phyloP scores from a whole-genome alignment of 129 eudicot genomes.

The Oenanthe sinensis region DNA sequence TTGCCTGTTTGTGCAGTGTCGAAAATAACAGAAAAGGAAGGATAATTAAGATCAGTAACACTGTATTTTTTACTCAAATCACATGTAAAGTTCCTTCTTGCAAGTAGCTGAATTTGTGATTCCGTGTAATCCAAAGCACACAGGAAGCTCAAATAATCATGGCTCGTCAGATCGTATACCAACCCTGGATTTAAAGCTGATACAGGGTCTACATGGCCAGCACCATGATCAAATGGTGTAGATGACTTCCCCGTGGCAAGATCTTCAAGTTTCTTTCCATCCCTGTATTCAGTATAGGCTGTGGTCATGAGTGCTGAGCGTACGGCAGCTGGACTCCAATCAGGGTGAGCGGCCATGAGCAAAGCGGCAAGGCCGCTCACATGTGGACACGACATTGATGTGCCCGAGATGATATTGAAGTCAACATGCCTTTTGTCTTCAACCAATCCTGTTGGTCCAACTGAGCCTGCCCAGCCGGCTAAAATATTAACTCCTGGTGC shows the following conservation, averaged over 20 bases:
- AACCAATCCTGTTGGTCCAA: slow-evolving; percentile 77
- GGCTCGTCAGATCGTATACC: slow-evolving; percentile 57
- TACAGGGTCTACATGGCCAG: slow-evolving; percentile 95
- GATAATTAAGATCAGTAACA: slow-evolving; percentile 64
- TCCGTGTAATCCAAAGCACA: slow-evolving; percentile 86
- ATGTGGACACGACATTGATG: slow-evolving; percentile 98
- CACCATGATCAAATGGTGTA: slow-evolving; percentile 87
- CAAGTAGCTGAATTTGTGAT: slow-evolving; percentile 46
- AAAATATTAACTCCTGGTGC: slow-evolving; percentile 96
- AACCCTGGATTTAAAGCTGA: slow-evolving; percentile 88
- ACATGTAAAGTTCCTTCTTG: slow-evolving; percentile 62
- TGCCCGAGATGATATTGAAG: slow-evolving; percentile 86
- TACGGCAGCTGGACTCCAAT: slow-evolving; percentile 91
- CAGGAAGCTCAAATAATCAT: slow-evolving; percentile 63
- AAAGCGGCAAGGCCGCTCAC: slow-evolving; percentile 90
- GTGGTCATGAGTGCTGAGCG: slow-evolving; percentile 94
- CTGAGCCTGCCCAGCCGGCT: slow-evolving; percentile 75
- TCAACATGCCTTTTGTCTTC: slow-evolving; percentile 68
- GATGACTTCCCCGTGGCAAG: slow-evolving; percentile 85
- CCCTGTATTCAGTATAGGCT: slow-evolving; percentile 59
- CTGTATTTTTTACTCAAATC: slow-evolving; percentile 45
- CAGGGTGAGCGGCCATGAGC: slow-evolving; percentile 79
- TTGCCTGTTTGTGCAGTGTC: slow-evolving; percentile 22
- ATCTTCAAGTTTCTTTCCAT: slow-evolving; percentile 49
- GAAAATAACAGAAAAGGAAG: slow-evolving; percentile 69